These are phyloP conservation scores for Paxillus rubicundulus DNA, from an alignment of 768 basidiomycete species.

Conservation along the genomic window DNA sequence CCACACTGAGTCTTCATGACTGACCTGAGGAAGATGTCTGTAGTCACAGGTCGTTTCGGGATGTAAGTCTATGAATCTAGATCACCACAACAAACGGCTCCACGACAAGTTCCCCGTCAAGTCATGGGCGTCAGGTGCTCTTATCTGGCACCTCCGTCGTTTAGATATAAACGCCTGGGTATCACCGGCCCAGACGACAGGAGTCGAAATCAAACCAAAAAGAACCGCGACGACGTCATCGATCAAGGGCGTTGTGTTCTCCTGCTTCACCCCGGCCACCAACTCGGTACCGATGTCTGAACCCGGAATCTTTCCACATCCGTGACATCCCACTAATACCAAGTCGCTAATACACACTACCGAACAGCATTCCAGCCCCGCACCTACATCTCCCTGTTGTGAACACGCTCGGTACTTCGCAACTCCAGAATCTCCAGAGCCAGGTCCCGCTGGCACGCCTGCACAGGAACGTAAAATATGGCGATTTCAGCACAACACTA, in stretches of 20 bases:
- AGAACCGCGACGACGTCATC: constrained; percentile 1
- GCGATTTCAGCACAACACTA: constrained; percentile 4
- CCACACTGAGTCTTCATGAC: background rate
- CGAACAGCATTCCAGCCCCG: background rate
- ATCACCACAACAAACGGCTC: background rate
- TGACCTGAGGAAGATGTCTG: background rate
- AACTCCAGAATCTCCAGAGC: constrained; percentile 9
- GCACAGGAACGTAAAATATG: constrained; percentile 7
- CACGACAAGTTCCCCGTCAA: background rate
- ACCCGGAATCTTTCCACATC: background rate
- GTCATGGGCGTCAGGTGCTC: background rate
- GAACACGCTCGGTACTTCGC: constrained; percentile 6
- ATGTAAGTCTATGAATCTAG: background rate
- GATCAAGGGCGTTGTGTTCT: background rate
- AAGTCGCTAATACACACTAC: background rate
- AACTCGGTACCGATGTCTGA: constrained; percentile 6
- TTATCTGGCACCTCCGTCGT: background rate
- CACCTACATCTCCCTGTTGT: background rate
- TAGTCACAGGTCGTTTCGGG: background rate
- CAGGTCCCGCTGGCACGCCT: background rate
- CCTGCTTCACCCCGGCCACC: constrained; percentile 5
- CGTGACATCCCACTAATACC: background rate
- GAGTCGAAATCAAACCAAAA: background rate
- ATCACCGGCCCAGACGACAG: background rate
- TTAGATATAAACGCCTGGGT: background rate